phyloP scores from a whole-genome alignment of 2,329 filamentous ascomycete species.

The Diaporthe helianthi region DNA sequence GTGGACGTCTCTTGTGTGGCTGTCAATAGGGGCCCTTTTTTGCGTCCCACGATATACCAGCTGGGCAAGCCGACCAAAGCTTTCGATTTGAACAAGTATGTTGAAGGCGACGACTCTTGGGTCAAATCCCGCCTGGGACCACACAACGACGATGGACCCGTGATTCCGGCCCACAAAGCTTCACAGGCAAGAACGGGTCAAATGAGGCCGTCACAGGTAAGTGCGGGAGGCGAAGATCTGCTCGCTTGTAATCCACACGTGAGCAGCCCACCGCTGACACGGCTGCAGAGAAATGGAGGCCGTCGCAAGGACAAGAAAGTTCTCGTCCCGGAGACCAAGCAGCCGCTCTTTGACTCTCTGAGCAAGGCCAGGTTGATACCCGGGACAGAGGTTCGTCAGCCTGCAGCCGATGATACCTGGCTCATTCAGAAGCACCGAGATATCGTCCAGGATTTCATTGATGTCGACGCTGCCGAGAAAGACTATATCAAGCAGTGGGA shows the following conservation, averaged over 20 bases:
- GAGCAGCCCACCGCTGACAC: background rate
- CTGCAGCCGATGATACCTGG: conserved; percentile 58
- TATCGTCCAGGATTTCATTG: conserved; percentile 63
- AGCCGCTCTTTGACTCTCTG: conserved; percentile 63
- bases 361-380: conserved; percentile 60
- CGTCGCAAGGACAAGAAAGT: conserved; percentile 44
- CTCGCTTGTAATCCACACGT: background rate
- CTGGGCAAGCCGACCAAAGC: conserved; percentile 51
- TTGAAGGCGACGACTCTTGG: conserved; percentile 56
- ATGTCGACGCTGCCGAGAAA: conserved; percentile 61
- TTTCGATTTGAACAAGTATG: conserved; percentile 53
- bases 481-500: conserved; percentile 68
- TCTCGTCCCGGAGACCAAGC: conserved; percentile 56
- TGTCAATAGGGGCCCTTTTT: conserved; percentile 32
- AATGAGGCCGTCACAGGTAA: conserved; percentile 19
- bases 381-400: conserved; percentile 54
- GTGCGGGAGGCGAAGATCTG: background rate
- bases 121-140: conserved; percentile 50
- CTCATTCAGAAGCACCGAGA: conserved; percentile 66
- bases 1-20: conserved; percentile 48
- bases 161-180: conserved; percentile 8
- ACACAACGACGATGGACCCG: conserved; percentile 41
- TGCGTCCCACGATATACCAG: conserved; percentile 48
- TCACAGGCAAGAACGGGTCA: conserved; percentile 21
- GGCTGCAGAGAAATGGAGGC: conserved; percentile 24